Percentiles rank a stretch among this genome's conserved stretches.
Conservation (phyloP, 2,329 filamentous ascomycete genomes). For the Aspergillus carbonarius region DNA sequence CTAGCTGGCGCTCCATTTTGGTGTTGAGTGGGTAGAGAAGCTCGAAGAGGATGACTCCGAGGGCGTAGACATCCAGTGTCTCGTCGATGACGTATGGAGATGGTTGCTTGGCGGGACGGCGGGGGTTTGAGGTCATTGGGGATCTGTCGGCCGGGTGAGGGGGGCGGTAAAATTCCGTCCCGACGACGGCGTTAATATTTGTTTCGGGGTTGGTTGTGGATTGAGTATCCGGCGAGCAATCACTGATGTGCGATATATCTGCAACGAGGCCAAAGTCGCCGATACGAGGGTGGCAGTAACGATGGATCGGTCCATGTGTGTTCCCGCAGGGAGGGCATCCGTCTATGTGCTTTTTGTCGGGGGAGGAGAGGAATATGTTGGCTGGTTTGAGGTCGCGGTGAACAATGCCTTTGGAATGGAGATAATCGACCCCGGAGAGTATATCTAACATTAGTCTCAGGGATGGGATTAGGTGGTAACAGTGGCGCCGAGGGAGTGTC, state of each 20-base stretch:
- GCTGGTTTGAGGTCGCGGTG: slow-evolving; percentile 69
- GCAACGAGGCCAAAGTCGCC: slow-evolving; percentile 68
- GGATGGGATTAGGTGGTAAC: slow-evolving; percentile 61
- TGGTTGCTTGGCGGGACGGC: slow-evolving; percentile 13
- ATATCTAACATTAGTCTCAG: slow-evolving; percentile 59
- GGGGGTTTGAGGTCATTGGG: not conserved
- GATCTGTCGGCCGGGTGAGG: slow-evolving; percentile 25
- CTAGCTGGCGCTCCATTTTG: slow-evolving; percentile 48
- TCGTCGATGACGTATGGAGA: slow-evolving; percentile 41
- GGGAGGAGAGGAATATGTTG: slow-evolving; percentile 63
- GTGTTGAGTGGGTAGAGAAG: slow-evolving; percentile 57
- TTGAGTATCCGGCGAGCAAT: slow-evolving; percentile 21
- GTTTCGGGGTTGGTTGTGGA: slow-evolving; percentile 16
- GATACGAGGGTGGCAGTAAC: slow-evolving; percentile 60
- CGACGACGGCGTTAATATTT: slow-evolving; percentile 49
- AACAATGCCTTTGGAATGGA: slow-evolving; percentile 60
- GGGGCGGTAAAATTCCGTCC: slow-evolving; percentile 64
- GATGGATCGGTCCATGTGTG: slow-evolving; percentile 22
- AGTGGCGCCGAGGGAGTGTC: slow-evolving; percentile 49
- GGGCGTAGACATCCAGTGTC: slow-evolving; percentile 61
- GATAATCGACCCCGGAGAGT: slow-evolving; percentile 63
- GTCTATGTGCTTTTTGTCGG: slow-evolving; percentile 49
- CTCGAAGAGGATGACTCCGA: slow-evolving; percentile 64
- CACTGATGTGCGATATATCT: slow-evolving; percentile 48
- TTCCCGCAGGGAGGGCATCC: slow-evolving; percentile 48